phyloP scores from a whole-genome alignment of 768 basidiomycete species.

The Leucogyrophana mollusca region DNA sequence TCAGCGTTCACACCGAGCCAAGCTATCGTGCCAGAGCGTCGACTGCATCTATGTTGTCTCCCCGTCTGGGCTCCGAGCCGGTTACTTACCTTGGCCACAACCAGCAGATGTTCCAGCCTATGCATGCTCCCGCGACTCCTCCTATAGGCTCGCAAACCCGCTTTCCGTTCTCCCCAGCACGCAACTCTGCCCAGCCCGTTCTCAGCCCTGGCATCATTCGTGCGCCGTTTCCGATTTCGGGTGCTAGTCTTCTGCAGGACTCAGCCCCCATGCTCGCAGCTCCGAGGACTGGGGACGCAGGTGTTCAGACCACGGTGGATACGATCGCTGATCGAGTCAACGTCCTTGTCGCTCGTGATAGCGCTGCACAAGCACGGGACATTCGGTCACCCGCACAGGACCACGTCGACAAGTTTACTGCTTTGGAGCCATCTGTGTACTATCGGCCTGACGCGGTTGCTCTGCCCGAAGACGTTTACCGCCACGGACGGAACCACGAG shows the following conservation, averaged over 20 bases:
- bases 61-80: slow-evolving; percentile 22
- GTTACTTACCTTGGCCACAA: slow-evolving; percentile 31
- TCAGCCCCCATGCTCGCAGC: slow-evolving; percentile 37
- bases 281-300: slow-evolving; percentile 39
- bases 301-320: slow-evolving; percentile 41
- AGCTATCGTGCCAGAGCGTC: slow-evolving; percentile 24
- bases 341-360: slow-evolving; percentile 28
- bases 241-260: slow-evolving; percentile 6
- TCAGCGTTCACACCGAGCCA: slow-evolving; percentile 19
- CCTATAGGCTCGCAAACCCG: slow-evolving; percentile 12
- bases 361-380: slow-evolving; percentile 12
- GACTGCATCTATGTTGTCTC: slow-evolving; percentile 24
- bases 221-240: slow-evolving; percentile 14
- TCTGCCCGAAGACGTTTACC: slow-evolving; percentile 13
- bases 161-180: slow-evolving; percentile 12
- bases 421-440: slow-evolving; percentile 15
- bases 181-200: slow-evolving; percentile 14
- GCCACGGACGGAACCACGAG: slow-evolving; percentile 14
- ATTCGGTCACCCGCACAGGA: slow-evolving; percentile 17
- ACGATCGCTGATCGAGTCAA: slow-evolving; percentile 49
- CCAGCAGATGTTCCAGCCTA: slow-evolving; percentile 30
- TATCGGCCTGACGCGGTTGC: slow-evolving; percentile 10
- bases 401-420: slow-evolving; percentile 16
- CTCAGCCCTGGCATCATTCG: slow-evolving; percentile 11
- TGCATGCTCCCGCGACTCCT: slow-evolving; percentile 23